Base-by-base conservation (phyloP, 2,329 filamentous ascomycete genomes). In the Verticillium klebahnii region DNA sequence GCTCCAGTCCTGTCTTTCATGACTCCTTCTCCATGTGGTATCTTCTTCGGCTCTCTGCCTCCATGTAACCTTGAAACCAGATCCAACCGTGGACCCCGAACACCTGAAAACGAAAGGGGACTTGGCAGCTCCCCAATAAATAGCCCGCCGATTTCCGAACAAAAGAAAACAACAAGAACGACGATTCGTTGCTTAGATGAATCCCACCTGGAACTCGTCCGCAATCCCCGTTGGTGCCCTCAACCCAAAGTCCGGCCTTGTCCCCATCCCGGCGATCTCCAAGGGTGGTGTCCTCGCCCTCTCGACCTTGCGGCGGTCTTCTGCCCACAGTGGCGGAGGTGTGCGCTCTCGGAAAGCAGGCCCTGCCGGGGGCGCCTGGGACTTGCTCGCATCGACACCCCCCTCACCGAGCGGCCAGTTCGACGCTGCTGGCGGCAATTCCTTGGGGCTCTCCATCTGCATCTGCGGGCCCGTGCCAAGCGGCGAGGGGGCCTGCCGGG, bases 181-280 rank as follows among this genome's bases (percentile, higher is more conserved):
- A n/a, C 45, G 23, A 29, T 29, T 29, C 5, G 29, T 25, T 25
- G 2, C 56, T n/a, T 60, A 65, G 25, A 66, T 66, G 56, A 66
- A 66, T 2, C 63, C 63, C n/a, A 66, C 29, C 14, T 61, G 59
- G 34, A 65, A 66, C 39, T 66, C 64, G 32, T 66, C 64, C 31
- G 64, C 64, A 12, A 66, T 65, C 3, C 64, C 64, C 31, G 64
- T 66, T 12, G 64, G 64, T 25, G 63, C 64, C 7, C 64, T 60
- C 36, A 66, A 29, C 1, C 64, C 63, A 55, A 64, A 64, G 39
- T 66, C 64, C 5, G 64, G 64, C 29, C 64, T 54, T 11, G 19
- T 61, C 37, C 17, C 52, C 36, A 2, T 62, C 58, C 3, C 36
- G 34, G 11, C 59, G 17, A 7, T 56, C 45, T 52, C 45, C n/a